Conservation (phyloP, 768 basidiomycete genomes). For the Pulveroboletus sp. region DNA sequence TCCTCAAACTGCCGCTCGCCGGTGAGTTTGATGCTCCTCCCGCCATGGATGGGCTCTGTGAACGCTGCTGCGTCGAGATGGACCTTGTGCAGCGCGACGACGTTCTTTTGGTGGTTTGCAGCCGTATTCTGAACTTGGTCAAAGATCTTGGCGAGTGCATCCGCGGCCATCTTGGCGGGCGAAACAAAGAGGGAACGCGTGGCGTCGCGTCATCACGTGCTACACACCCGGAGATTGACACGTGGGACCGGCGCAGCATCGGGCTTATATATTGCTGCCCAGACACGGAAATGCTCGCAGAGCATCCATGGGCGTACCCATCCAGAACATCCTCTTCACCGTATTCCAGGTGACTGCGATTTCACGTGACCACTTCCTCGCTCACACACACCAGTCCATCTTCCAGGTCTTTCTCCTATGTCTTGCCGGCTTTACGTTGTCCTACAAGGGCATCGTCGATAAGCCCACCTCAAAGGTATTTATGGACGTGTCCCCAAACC, state of each 20-base stretch:
- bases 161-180: conserved; percentile 11
- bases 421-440: conserved; percentile 78
- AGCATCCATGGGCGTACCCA: conserved; percentile 9
- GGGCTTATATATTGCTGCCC: too few species aligned
- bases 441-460: conserved; percentile 76
- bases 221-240: too few species aligned
- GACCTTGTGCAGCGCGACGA: conserved; percentile 76
- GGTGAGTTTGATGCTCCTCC: conserved; percentile 48
- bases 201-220: conserved; percentile 9
- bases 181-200: background rate
- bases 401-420: conserved; percentile 85
- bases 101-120: conserved; percentile 88
- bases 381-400: conserved; percentile 57
- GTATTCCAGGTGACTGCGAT: conserved; percentile 26
- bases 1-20: conserved; percentile 81
- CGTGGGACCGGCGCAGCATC: background rate
- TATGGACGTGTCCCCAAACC: background rate
- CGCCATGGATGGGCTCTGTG: conserved; percentile 47
- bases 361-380: background rate
- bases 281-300: too few species aligned
- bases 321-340: conserved; percentile 21
- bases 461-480: conserved; percentile 84
- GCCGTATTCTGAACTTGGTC: conserved; percentile 70
- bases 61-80: conserved; percentile 59
- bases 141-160: conserved; percentile 51